phyloP scores from a whole-genome alignment of 2,329 filamentous ascomycete genomes.

The Scytalidium lignicola region DNA sequence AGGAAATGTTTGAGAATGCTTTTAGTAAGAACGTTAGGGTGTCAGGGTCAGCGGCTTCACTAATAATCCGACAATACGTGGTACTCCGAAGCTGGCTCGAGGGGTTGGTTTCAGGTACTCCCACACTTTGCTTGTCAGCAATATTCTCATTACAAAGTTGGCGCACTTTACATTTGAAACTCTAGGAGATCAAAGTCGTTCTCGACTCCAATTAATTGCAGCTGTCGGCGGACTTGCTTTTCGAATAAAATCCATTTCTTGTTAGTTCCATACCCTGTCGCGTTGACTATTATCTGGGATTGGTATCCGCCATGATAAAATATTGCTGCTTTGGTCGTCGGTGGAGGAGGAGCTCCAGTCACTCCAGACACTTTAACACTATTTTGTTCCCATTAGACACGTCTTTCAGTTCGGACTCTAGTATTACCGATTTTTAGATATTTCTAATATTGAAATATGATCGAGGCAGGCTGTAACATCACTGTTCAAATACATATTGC shows the following conservation, averaged over 20 bases:
- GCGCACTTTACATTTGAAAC: conserved; percentile 29
- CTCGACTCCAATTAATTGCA: conserved; percentile 34
- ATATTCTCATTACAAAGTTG: conserved; percentile 18
- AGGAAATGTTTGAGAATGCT: conserved; percentile 5
- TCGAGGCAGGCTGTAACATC: conserved; percentile 51
- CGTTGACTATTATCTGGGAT: conserved; percentile 38
- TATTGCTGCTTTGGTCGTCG: conserved; percentile 39
- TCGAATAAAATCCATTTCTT: conserved; percentile 36
- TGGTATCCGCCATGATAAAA: conserved; percentile 45
- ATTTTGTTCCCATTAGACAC: conserved; percentile 23
- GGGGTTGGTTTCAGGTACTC: conserved; percentile 31
- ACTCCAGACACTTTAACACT: conserved; percentile 36
- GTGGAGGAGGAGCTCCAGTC: conserved; percentile 28
- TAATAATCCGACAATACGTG: conserved; percentile 39
- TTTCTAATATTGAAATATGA: conserved; percentile 25
- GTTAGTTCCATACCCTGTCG: conserved; percentile 42
- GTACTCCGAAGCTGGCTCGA: conserved; percentile 40
- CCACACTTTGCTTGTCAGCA: conserved; percentile 3
- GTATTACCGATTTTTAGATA: too few species aligned
- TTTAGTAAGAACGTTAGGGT: conserved; percentile 17
- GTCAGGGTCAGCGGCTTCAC: conserved; percentile 32
- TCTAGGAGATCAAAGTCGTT: conserved; percentile 38
- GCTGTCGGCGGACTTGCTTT: conserved; percentile 37
- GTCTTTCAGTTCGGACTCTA: too few species aligned
- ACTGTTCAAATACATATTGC: conserved; percentile 51